A percentile compares a stretch with the other conserved stretches of the same genome.
phyloP scores from a whole-genome alignment of 768 basidiomycete species.

The Leccinum boreale region DNA sequence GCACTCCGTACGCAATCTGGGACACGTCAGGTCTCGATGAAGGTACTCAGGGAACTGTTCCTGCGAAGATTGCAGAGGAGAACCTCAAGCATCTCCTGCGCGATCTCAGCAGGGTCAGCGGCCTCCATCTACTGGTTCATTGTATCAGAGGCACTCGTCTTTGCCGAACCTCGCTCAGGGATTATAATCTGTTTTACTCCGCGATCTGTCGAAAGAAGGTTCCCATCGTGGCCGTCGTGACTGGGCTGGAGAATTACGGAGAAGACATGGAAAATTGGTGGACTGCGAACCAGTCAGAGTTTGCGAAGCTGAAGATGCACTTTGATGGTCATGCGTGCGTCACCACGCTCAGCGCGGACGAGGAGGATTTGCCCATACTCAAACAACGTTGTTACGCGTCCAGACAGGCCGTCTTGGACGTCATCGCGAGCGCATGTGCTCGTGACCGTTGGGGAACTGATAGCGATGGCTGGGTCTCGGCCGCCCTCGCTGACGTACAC shows the following conservation, averaged over 20 bases:
- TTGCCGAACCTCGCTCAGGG: constrained; percentile 23
- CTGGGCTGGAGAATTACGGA: constrained; percentile 37
- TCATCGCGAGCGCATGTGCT: constrained; percentile 20
- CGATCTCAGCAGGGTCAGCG: constrained; percentile 24
- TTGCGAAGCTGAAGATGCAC: constrained; percentile 27
- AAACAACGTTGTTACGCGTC: constrained; percentile 29
- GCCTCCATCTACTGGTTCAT: constrained; percentile 29
- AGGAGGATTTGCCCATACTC: constrained; percentile 27
- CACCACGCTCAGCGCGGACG: constrained; percentile 32
- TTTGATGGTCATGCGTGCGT: constrained; percentile 38
- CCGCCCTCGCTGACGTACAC: constrained; percentile 14
- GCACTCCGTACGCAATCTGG: constrained; percentile 26
- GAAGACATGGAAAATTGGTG: constrained; percentile 31
- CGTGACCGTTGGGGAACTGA: constrained; percentile 23
- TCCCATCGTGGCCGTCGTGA: constrained; percentile 36
- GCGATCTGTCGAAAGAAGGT: constrained; percentile 36
- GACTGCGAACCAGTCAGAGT: constrained; percentile 29
- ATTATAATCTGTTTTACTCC: constrained; percentile 38
- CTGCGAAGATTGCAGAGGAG: constrained; percentile 27
- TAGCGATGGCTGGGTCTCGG: constrained; percentile 12
- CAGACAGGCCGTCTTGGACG: constrained; percentile 15
- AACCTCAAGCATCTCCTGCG: constrained; percentile 22
- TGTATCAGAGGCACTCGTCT: constrained; percentile 32
- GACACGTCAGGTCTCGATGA: constrained; percentile 42
- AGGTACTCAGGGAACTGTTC: constrained; percentile 26